These are phyloP conservation scores for Coprinopsis marcescibilis DNA, from an alignment of 768 basidiomycete species.

Conservation along the genomic window DNA sequence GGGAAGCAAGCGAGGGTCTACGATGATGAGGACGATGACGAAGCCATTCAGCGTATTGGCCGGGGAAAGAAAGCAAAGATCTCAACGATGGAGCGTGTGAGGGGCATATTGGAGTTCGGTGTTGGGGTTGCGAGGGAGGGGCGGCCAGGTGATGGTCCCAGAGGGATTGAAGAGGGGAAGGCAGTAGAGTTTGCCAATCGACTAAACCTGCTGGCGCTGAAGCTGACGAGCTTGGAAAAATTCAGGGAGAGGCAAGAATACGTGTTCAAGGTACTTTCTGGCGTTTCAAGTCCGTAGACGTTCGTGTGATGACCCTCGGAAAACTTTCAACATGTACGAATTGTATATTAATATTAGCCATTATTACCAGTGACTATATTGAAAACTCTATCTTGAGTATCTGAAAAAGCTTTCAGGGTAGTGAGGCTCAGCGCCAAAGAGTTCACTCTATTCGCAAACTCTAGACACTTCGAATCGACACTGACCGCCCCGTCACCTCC, in stretches of 20 bases:
- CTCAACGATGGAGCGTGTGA: constrained; percentile 55
- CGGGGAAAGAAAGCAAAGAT: constrained; percentile 30
- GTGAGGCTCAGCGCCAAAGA: constrained; percentile 68
- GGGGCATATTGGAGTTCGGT: constrained; percentile 51
- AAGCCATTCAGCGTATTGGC: constrained; percentile 39
- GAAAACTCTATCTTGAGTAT: constrained; percentile 67
- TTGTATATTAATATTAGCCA: too few relatives aligned
- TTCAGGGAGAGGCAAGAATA: constrained; percentile 68
- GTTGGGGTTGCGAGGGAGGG: constrained; percentile 39
- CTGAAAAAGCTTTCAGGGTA: constrained; percentile 61
- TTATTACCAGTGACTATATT: constrained; percentile 58
- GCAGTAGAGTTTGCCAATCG: constrained; percentile 72
- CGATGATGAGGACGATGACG: constrained; percentile 48
- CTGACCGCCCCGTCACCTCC: constrained; percentile 50
- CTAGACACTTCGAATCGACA: constrained; percentile 57
- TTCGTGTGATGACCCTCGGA: too few relatives aligned
- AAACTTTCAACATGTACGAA: too few relatives aligned
- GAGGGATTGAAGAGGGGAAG: constrained; percentile 59
- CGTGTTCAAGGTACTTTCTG: constrained; percentile 63
- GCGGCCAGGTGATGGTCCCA: constrained; percentile 32
- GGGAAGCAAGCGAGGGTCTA: constrained; percentile 44
- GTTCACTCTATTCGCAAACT: constrained; percentile 76
- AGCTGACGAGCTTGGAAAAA: constrained; percentile 61
- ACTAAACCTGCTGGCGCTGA: constrained; percentile 68
- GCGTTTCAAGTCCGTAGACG: too few relatives aligned